A percentile compares a stretch with the other conserved stretches of the same genome.
phyloP scores from a whole-genome alignment of 192 early-diverging fungal species.

The Coemansia sp. region DNA sequence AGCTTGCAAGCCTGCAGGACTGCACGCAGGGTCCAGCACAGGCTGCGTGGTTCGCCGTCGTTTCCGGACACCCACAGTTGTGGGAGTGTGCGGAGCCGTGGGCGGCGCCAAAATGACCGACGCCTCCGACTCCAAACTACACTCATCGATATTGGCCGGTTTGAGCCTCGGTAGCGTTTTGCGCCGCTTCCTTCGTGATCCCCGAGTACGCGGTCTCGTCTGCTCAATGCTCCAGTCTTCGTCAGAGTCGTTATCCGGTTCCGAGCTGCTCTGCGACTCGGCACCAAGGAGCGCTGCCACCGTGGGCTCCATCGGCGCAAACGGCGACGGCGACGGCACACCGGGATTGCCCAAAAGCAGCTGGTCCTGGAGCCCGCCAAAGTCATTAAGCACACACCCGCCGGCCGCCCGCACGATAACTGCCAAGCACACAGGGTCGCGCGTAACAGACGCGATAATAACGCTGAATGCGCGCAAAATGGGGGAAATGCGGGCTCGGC shows the following conservation, averaged over 20 bases:
- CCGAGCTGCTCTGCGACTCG: conserved; percentile 30
- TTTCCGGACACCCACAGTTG: conserved; percentile 1
- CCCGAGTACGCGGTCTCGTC: neutral
- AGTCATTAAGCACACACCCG: conserved; percentile 34
- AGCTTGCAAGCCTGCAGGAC: conserved; percentile 7
- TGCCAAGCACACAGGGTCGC: conserved; percentile 15
- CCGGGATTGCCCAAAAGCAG: neutral
- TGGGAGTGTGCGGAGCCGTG: neutral
- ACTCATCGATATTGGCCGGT: neutral
- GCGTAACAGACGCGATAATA: neutral
- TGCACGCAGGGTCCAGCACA: conserved; percentile 12
- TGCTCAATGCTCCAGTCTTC: conserved; percentile 33
- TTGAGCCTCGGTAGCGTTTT: conserved; percentile 14
- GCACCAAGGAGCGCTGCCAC: neutral
- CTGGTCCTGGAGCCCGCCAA: conserved; percentile 12
- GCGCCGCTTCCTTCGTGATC: neutral
- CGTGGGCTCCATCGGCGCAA: neutral
- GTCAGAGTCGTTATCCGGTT: conserved; percentile 44
- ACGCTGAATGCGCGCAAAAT: conserved; percentile 13
- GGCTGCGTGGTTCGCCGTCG: conserved; percentile 5
- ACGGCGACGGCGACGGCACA: neutral
- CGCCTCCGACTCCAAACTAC: conserved; percentile 13
- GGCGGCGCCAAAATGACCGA: conserved; percentile 20
- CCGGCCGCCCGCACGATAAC: conserved; percentile 32
- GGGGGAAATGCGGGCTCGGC: conserved; percentile 1